Conservation (phyloP, 108 stramenopile genomes). For the Pelagomonas calceolata region DNA sequence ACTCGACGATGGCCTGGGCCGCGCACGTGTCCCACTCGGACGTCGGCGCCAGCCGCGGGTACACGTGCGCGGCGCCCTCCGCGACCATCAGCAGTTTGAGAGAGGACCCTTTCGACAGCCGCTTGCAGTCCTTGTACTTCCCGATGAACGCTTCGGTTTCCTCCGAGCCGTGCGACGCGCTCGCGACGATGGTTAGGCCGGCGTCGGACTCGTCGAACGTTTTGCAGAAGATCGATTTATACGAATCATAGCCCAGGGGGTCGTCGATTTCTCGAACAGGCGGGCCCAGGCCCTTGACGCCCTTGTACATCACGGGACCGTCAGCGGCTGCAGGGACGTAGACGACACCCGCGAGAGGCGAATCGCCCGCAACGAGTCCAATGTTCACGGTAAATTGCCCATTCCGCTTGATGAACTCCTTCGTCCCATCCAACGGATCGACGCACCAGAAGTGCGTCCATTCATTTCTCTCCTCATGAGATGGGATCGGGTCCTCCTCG, state of each 20-base stretch:
- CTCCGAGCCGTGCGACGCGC: constrained; percentile 23
- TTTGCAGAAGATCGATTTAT: background rate
- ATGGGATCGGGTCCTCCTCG: constrained; percentile 28
- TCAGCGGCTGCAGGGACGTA: constrained; percentile 24
- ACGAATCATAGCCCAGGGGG: background rate
- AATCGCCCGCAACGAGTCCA: constrained; percentile 18
- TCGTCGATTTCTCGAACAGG: constrained; percentile 4
- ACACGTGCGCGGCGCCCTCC: constrained; percentile 29
- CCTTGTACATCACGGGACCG: constrained; percentile 24
- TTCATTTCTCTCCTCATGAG: constrained; percentile 22
- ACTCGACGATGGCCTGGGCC: constrained; percentile 25
- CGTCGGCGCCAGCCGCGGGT: constrained; percentile 26
- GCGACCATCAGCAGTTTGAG: constrained; percentile 33
- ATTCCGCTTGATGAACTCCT: constrained; percentile 38
- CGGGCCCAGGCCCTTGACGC: constrained; percentile 23
- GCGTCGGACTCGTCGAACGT: constrained; percentile 21
- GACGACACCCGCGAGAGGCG: constrained; percentile 26
- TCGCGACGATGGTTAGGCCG: constrained; percentile 25
- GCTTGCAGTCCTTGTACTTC: constrained; percentile 27
- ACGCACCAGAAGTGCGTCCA: constrained; percentile 29
- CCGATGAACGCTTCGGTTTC: constrained; percentile 29
- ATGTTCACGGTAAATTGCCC: constrained; percentile 36
- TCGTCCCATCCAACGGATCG: constrained; percentile 31
- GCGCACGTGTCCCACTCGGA: constrained; percentile 36
- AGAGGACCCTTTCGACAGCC: constrained; percentile 20